Percentiles rank a stretch among this genome's conserved stretches.
Evolutionary conservation across 2,329 filamentous ascomycete genomes (phyloP).

Genomic region (Apiospora phragmitis): DNA sequence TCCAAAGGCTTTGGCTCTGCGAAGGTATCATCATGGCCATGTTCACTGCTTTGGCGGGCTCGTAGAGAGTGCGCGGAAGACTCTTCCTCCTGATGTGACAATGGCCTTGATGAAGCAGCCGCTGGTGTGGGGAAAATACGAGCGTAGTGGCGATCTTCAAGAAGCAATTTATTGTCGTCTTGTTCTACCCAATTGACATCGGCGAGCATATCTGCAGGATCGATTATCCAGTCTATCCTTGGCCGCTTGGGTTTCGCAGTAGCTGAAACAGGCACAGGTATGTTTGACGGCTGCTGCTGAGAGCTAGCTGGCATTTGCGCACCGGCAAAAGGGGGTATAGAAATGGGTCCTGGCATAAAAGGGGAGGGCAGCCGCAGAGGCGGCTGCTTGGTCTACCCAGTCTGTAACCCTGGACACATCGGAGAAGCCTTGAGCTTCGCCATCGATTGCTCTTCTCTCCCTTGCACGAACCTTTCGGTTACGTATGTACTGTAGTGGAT

Average conservation of each 20-base stretch:
- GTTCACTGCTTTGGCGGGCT: not conserved
- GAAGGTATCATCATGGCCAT: slow-evolving; percentile 10
- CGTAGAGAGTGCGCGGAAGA: slow-evolving; percentile 11
- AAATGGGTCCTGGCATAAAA: slow-evolving; percentile 33
- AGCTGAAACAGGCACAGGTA: slow-evolving; percentile 41
- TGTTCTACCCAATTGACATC: slow-evolving; percentile 92
- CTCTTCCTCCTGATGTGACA: slow-evolving; percentile 21
- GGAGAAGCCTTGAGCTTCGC: slow-evolving; percentile 74
- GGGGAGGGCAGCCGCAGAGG: slow-evolving; percentile 41
- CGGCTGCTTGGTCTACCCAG: slow-evolving; percentile 74
- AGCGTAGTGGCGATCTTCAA: slow-evolving; percentile 77
- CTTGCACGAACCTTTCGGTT: slow-evolving; percentile 84
- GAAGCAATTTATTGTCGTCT: slow-evolving; percentile 73
- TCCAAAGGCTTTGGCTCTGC: slow-evolving; percentile 13
- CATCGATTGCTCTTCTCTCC: slow-evolving; percentile 73
- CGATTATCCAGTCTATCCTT: slow-evolving; percentile 81
- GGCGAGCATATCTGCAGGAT: slow-evolving; percentile 82
- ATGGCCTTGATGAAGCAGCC: slow-evolving; percentile 15
- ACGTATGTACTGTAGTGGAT: slow-evolving; percentile 88
- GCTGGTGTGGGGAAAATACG: slow-evolving; percentile 61
- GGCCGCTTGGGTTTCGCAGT: slow-evolving; percentile 67
- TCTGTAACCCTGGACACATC: slow-evolving; percentile 69
- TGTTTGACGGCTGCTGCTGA: slow-evolving; percentile 33
- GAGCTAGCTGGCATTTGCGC: slow-evolving; percentile 39
- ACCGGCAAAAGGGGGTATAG: slow-evolving; percentile 46